A percentile compares a stretch with the other conserved stretches of the same genome.
Evolutionary conservation across 371 early-diverging fungal genomes (phyloP).

Genomic region (Mortierella sp.): DNA sequence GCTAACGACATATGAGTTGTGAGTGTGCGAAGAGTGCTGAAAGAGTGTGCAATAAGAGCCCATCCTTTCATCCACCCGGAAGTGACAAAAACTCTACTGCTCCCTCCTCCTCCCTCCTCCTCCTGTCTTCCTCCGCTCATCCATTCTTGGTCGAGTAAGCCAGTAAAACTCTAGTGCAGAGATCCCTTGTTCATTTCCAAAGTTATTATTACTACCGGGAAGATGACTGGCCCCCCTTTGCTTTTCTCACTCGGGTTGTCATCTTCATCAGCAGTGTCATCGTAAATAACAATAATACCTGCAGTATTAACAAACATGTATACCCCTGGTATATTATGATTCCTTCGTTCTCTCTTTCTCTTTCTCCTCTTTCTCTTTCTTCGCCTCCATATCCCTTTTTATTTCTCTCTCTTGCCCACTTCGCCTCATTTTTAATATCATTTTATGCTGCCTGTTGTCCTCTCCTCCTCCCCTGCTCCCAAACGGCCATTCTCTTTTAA

Average conservation of each 20-base stretch:
- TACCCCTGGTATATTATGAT: neutral
- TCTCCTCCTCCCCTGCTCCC: neutral
- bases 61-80: neutral
- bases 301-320: neutral
- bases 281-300: neutral
- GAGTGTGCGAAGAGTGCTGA: neutral
- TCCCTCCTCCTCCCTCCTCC: neutral
- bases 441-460: neutral
- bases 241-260: neutral
- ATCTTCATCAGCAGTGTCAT: neutral
- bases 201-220: neutral
- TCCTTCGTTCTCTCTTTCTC: neutral
- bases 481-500: neutral
- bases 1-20: neutral
- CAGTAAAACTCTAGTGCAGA: neutral
- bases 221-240: neutral
- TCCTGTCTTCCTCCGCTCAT: neutral
- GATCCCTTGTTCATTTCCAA: neutral
- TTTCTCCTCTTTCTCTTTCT: conserved; percentile 12
- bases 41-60: conserved; percentile 2
- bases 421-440: conserved; percentile 4
- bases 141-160: neutral
- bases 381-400: conserved; percentile 1
- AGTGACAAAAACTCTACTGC: neutral
- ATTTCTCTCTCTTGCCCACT: conserved; percentile 4